Evolutionary conservation across 306 rosid genomes (phyloP).

Genomic region (Calophaca sinica): DNA sequence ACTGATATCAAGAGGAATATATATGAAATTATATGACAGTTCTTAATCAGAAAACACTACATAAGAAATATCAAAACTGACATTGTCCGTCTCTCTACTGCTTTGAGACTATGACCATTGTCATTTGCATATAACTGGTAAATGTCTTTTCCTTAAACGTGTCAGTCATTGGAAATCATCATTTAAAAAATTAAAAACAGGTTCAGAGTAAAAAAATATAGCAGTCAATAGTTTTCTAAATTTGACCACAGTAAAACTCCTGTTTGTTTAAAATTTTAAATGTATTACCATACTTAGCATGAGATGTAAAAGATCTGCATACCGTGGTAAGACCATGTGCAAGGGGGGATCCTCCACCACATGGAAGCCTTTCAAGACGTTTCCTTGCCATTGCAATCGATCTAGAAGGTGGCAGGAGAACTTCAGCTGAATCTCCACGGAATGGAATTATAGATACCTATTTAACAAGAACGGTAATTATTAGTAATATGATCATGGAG

Average conservation of each 20-base stretch:
- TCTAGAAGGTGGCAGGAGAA: conserved; percentile 98
- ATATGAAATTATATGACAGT: conserved; percentile 25
- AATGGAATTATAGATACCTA: conserved; percentile 97
- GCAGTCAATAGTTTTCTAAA: neutral
- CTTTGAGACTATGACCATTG: conserved; percentile 27
- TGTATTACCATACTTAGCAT: conserved; percentile 27
- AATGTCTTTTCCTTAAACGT: conserved; percentile 30
- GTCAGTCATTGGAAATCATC: conserved; percentile 26
- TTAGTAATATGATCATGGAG: conserved; percentile 13
- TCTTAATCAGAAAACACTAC: conserved; percentile 9
- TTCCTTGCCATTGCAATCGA: conserved; percentile 98
- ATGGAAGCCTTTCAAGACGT: conserved; percentile 96
- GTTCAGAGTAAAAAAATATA: neutral
- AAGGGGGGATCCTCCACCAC: conserved; percentile 98
- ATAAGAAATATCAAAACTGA: conserved; percentile 30
- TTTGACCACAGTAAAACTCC: conserved; percentile 34
- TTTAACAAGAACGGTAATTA: conserved; percentile 40
- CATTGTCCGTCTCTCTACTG: conserved; percentile 27
- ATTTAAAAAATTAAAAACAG: conserved; percentile 33
- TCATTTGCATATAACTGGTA: conserved; percentile 20
- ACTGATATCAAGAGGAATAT: conserved; percentile 8
- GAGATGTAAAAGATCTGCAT: conserved; percentile 48
- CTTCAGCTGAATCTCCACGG: conserved; percentile 98
- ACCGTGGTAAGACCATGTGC: conserved; percentile 98
- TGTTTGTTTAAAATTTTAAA: neutral